Conservation (phyloP, 1,284 basidiomycete genomes). For the Somion occarium region DNA sequence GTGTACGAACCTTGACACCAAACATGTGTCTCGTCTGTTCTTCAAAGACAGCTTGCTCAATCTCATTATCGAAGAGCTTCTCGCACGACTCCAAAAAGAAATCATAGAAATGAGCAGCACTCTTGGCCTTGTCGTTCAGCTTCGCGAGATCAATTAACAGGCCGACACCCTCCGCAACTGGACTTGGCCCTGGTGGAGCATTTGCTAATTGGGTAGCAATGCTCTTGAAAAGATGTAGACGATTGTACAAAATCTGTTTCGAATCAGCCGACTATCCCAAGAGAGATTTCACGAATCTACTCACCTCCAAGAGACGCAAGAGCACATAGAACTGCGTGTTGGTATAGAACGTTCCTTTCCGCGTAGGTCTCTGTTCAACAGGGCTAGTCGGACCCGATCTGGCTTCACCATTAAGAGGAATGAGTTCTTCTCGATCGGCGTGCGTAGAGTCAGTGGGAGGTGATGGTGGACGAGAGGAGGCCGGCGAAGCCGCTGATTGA, state of each 20-base stretch:
- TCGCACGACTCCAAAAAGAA: constrained; percentile 75
- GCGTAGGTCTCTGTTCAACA: constrained; percentile 24
- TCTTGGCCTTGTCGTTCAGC: constrained; percentile 28
- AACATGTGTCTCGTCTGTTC: constrained; percentile 97
- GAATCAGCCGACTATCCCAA: not conserved
- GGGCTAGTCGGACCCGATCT: constrained; percentile 9
- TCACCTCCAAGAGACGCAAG: constrained; percentile 83
- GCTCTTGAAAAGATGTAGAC: constrained; percentile 83
- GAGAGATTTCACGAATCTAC: constrained; percentile 35
- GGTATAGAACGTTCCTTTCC: constrained; percentile 69
- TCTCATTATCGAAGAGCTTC: constrained; percentile 88
- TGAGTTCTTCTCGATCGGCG: constrained; percentile 22
- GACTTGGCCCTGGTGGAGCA: constrained; percentile 60
- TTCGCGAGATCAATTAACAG: constrained; percentile 65
- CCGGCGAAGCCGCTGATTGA: constrained; percentile 17
- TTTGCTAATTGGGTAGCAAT: constrained; percentile 70
- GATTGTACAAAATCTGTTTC: constrained; percentile 81
- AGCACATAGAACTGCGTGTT: constrained; percentile 95
- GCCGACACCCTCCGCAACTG: constrained; percentile 41
- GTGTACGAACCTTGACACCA: constrained; percentile 73
- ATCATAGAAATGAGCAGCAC: constrained; percentile 81
- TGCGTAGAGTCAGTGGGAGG: constrained; percentile 27
- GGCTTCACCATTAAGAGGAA: constrained; percentile 2
- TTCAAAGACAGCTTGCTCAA: constrained; percentile 88
- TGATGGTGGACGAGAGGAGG: constrained; percentile 14